phyloP scores from a whole-genome alignment of 2,329 filamentous ascomycete species.

The Nothophoma quercina region DNA sequence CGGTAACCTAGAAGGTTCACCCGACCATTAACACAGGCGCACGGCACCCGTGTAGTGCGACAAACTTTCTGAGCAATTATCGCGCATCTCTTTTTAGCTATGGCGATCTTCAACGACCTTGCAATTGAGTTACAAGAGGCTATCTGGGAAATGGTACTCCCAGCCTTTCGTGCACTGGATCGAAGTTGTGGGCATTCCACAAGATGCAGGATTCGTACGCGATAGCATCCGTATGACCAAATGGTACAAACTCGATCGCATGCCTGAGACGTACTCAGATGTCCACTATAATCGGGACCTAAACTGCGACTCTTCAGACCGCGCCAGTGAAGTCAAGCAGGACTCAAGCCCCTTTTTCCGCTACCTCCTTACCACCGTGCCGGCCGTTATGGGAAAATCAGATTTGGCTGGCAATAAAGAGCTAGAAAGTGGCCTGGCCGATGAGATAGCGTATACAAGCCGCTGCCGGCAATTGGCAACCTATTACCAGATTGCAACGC shows the following conservation, averaged over 20 bases:
- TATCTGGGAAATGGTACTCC: conserved; percentile 6
- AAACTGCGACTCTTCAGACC: background rate
- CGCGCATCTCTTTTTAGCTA: background rate
- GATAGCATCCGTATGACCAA: conserved; percentile 7
- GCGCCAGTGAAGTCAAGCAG: background rate
- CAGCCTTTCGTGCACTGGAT: conserved; percentile 7
- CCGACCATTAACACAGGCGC: conserved; percentile 2
- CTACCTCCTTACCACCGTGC: conserved; percentile 12
- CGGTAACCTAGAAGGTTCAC: background rate
- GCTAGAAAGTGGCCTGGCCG: background rate
- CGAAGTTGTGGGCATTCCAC: conserved; percentile 6
- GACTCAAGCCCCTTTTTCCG: conserved; percentile 3
- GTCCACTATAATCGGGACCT: background rate
- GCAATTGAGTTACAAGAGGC: conserved; percentile 9
- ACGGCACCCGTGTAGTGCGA: background rate
- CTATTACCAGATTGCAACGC: conserved; percentile 11
- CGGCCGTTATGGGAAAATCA: conserved; percentile 7
- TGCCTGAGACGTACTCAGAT: conserved; percentile 10
- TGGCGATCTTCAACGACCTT: conserved; percentile 11
- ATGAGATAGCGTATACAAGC: conserved; percentile 13
- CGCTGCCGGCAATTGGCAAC: conserved; percentile 11
- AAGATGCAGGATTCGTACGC: conserved; percentile 5
- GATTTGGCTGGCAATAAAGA: background rate
- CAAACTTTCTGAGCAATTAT: background rate
- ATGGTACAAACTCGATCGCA: background rate